Percentiles rank a stretch among this genome's conserved stretches.
Conservation (phyloP, 2,329 filamentous ascomycete species). For the Cladosporium sp. region DNA sequence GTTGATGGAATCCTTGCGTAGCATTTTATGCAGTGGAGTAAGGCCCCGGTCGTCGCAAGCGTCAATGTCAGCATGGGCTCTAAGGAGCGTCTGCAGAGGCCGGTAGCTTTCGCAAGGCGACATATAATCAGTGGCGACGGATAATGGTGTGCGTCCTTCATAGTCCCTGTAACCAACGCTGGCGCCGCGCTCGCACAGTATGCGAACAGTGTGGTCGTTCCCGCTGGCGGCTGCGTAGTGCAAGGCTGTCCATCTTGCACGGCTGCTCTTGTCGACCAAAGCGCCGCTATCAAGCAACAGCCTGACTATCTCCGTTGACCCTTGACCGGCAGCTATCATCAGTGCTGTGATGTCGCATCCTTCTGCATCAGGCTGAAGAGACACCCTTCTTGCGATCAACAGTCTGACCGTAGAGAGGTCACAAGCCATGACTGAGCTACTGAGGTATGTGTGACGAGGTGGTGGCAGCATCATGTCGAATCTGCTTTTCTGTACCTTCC, state of each 20-base stretch:
- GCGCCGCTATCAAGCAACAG: not conserved
- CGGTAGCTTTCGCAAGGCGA: not conserved
- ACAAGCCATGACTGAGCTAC: not conserved
- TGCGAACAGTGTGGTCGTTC: not conserved
- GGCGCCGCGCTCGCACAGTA: not conserved
- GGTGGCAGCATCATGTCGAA: too few species aligned
- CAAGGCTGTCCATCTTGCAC: not conserved
- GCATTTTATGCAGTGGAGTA: not conserved
- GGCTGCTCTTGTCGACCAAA: not conserved
- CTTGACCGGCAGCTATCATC: too few species aligned
- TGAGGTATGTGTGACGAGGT: not conserved
- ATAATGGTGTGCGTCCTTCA: not conserved
- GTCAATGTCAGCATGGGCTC: not conserved
- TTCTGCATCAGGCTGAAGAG: too few species aligned
- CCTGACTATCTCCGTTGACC: too few species aligned
- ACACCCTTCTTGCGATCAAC: not conserved
- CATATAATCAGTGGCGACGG: not conserved
- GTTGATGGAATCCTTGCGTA: not conserved
- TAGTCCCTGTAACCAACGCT: not conserved
- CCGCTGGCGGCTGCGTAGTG: not conserved
- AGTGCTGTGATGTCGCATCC: too few species aligned
- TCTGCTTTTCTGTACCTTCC: too few species aligned
- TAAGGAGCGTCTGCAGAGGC: not conserved
- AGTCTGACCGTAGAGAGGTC: not conserved
- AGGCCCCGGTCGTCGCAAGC: not conserved